Percentiles rank a stretch among this genome's conserved stretches.
Evolutionary conservation across 768 basidiomycete genomes (phyloP).

Genomic region (Tulasnella sp.): DNA sequence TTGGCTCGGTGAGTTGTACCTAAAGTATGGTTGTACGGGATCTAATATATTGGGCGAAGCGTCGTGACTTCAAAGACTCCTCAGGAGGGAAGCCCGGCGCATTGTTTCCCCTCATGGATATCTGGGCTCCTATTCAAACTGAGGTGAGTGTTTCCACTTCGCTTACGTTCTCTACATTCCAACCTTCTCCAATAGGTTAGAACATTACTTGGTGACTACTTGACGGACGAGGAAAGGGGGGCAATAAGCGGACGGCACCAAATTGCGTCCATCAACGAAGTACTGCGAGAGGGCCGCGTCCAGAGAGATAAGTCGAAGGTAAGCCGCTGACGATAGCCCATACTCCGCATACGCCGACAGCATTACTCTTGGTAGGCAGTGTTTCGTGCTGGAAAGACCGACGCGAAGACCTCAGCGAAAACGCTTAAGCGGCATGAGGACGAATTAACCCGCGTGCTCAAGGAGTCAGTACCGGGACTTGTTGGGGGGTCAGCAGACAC

Average conservation of each 20-base stretch:
- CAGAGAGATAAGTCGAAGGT: constrained; percentile 82
- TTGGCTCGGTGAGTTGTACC: constrained; percentile 68
- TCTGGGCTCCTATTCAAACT: constrained; percentile 85
- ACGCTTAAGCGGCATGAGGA: constrained; percentile 79
- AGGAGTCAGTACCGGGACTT: constrained; percentile 92
- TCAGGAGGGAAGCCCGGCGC: constrained; percentile 75
- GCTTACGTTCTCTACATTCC: constrained; percentile 29
- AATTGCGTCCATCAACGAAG: constrained; percentile 91
- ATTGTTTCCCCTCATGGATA: constrained; percentile 80
- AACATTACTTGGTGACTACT: constrained; percentile 81
- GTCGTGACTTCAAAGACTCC: constrained; percentile 89
- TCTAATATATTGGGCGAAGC: constrained; percentile 49
- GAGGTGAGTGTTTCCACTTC: constrained; percentile 61
- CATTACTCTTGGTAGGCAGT: constrained; percentile 51
- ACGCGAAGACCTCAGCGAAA: constrained; percentile 69
- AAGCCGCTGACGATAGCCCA: constrained; percentile 24
- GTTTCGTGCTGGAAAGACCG: constrained; percentile 92
- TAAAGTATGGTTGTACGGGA: background rate
- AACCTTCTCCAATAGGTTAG: constrained; percentile 61
- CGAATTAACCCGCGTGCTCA: constrained; percentile 76
- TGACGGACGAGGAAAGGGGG: constrained; percentile 89
- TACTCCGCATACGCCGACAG: background rate
- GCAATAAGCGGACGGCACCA: constrained; percentile 79
- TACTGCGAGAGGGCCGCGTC: constrained; percentile 81
- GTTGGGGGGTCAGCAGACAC: constrained; percentile 71